These are phyloP conservation scores for Pontederia crassipes DNA, from an alignment of 176 grass and related monocot species.

Conservation along the genomic window DNA sequence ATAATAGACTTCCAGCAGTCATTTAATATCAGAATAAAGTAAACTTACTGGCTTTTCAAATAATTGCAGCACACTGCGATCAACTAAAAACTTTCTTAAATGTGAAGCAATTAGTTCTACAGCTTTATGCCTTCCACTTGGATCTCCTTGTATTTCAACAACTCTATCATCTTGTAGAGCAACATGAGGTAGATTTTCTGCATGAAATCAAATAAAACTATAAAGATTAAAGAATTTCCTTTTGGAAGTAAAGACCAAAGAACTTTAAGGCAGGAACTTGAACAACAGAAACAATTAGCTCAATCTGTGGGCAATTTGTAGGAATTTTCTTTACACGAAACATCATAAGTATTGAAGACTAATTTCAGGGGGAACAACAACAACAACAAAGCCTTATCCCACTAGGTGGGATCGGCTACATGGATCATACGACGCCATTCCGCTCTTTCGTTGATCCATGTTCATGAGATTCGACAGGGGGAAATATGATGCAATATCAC, in stretches of 20 bases:
- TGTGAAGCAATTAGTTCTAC: slow-evolving; percentile 79
- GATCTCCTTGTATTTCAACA: slow-evolving; percentile 95
- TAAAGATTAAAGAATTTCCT: not conserved
- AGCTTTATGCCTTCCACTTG: slow-evolving; percentile 69
- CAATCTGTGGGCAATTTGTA: too few relatives aligned
- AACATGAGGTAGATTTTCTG: slow-evolving; percentile 85
- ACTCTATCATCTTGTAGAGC: slow-evolving; percentile 94
- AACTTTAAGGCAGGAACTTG: not conserved
- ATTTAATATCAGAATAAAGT: not conserved
- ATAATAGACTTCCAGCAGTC: not conserved
- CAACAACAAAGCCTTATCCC: too few relatives aligned
- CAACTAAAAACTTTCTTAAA: slow-evolving; percentile 96
- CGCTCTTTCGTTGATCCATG: too few relatives aligned
- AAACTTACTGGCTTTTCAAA: slow-evolving; percentile 65
- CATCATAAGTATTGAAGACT: too few relatives aligned
- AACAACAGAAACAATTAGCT: not conserved
- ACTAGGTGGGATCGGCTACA: too few relatives aligned
- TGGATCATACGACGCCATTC: too few relatives aligned
- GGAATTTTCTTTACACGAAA: too few relatives aligned
- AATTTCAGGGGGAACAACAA: too few relatives aligned
- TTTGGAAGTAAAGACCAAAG: not conserved
- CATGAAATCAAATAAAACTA: slow-evolving; percentile 17
- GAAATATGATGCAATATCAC: too few relatives aligned
- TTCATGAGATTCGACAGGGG: too few relatives aligned
- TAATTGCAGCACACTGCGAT: slow-evolving; percentile 84